phyloP scores from a whole-genome alignment of 805 yeast genomes.

The Cyberlindnera maclurae region DNA sequence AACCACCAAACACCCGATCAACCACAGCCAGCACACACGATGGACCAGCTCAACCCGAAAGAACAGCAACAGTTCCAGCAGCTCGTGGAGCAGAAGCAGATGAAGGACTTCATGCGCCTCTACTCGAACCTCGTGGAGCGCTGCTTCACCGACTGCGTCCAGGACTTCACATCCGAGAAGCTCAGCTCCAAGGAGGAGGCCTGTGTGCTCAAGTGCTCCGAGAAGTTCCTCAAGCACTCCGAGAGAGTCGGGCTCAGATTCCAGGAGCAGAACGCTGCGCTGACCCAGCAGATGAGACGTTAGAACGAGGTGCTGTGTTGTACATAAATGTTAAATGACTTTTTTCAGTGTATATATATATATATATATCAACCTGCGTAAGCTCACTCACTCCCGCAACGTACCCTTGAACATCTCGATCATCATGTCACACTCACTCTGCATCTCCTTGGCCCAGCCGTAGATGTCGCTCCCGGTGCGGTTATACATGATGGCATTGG shows the following conservation, averaged over 20 bases:
- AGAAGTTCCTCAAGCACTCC: conserved; percentile 94
- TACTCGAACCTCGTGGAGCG: conserved; percentile 94
- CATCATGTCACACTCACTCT: conserved; percentile 51
- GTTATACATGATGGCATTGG: conserved; percentile 81
- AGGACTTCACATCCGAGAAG: conserved; percentile 91
- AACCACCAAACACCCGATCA: not conserved
- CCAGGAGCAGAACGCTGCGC: conserved; percentile 90
- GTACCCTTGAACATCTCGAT: conserved; percentile 42
- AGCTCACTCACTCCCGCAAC: not conserved
- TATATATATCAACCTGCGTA: too few species aligned
- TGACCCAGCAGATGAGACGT: conserved; percentile 62
- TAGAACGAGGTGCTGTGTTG: conserved; percentile 3
- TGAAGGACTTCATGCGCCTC: conserved; percentile 96
- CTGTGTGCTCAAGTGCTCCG: conserved; percentile 89
- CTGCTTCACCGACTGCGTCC: conserved; percentile 96
- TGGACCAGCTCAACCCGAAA: conserved; percentile 92
- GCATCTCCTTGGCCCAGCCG: conserved; percentile 62
- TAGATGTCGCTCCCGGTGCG: conserved; percentile 56
- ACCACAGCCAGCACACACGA: too few species aligned
- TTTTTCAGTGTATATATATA: not conserved
- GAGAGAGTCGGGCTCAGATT: conserved; percentile 98
- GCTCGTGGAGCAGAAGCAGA: conserved; percentile 93
- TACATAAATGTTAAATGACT: not conserved
- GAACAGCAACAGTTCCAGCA: conserved; percentile 97
- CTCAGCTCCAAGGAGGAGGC: conserved; percentile 78